Conservation (phyloP, 352 stramenopile genomes). For the Globisporangium radiosum region DNA sequence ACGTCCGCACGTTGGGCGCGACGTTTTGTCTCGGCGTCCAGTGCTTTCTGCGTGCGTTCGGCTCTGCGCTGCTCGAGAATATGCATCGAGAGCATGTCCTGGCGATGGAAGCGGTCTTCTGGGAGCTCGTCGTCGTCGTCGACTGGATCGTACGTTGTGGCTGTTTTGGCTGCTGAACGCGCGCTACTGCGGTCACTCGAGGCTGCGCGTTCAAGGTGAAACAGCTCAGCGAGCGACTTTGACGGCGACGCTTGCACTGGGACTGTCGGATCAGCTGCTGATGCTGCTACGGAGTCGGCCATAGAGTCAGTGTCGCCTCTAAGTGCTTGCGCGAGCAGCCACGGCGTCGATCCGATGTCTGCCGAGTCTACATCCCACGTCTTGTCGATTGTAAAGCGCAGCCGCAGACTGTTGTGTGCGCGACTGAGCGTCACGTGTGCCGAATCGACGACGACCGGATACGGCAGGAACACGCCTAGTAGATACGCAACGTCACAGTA, state of each 20-base stretch:
- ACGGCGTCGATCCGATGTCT: conserved; percentile 59
- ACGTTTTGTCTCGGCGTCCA: conserved; percentile 50
- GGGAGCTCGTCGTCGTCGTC: conserved; percentile 72
- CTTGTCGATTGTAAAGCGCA: conserved; percentile 46
- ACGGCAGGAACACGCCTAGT: conserved; percentile 56
- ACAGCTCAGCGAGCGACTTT: conserved; percentile 64
- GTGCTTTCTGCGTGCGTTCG: conserved; percentile 53
- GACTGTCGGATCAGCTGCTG: not conserved
- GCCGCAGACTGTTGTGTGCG: conserved; percentile 25
- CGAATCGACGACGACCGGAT: conserved; percentile 34
- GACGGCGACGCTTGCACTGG: conserved; percentile 10
- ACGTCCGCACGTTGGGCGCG: conserved; percentile 33
- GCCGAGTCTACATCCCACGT: conserved; percentile 29
- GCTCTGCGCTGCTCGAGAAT: conserved; percentile 65
- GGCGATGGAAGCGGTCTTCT: conserved; percentile 71
- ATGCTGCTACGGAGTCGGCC: not conserved
- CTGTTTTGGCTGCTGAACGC: not conserved
- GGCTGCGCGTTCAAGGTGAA: conserved; percentile 31
- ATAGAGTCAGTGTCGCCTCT: conserved; percentile 18
- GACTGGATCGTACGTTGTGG: conserved; percentile 46
- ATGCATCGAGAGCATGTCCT: conserved; percentile 85
- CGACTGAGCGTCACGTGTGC: conserved; percentile 31
- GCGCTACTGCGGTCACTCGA: not conserved
- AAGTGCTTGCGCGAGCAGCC: conserved; percentile 54
- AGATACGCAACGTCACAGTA: not conserved